Evolutionary conservation across 768 basidiomycete species (phyloP).

Genomic region (Termitomyces sp.): DNA sequence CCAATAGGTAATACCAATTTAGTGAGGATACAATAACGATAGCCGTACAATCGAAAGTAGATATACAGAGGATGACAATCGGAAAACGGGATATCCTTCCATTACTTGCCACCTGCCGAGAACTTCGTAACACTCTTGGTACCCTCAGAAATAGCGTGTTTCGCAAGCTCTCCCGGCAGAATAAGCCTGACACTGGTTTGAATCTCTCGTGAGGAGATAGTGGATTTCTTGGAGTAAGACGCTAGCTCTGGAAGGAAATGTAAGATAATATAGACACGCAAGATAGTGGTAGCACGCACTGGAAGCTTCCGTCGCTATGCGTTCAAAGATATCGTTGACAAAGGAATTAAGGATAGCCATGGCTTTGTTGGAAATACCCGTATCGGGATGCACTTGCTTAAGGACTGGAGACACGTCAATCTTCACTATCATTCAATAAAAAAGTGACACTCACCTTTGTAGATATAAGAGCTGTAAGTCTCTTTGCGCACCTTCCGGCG

Average conservation of each 20-base stretch:
- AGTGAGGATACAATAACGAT: conserved; percentile 17
- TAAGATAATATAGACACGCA: conserved; percentile 30
- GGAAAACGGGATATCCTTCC: background rate
- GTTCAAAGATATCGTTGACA: conserved; percentile 84
- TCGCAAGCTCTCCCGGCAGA: conserved; percentile 81
- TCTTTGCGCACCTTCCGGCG: conserved; percentile 78
- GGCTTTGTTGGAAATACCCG: conserved; percentile 89
- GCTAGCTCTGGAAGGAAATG: conserved; percentile 62
- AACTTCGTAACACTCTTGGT: conserved; percentile 37
- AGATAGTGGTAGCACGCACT: conserved; percentile 43
- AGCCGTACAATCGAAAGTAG: conserved; percentile 14
- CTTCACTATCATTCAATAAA: background rate
- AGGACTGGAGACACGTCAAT: conserved; percentile 47
- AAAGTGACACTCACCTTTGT: conserved; percentile 55
- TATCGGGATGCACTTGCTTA: conserved; percentile 92
- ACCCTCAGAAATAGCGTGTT: conserved; percentile 88
- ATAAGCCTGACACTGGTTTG: conserved; percentile 83
- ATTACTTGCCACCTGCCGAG: conserved; percentile 49
- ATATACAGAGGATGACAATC: conserved; percentile 7
- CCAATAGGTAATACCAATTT: conserved; percentile 6
- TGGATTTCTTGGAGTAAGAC: conserved; percentile 86
- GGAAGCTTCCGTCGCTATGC: conserved; percentile 72
- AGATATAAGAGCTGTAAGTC: conserved; percentile 85
- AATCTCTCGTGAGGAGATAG: conserved; percentile 89
- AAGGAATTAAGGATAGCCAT: conserved; percentile 85